Base-by-base conservation (phyloP, 805 yeast genomes). In the Saccharomyces mikatae region DNA sequence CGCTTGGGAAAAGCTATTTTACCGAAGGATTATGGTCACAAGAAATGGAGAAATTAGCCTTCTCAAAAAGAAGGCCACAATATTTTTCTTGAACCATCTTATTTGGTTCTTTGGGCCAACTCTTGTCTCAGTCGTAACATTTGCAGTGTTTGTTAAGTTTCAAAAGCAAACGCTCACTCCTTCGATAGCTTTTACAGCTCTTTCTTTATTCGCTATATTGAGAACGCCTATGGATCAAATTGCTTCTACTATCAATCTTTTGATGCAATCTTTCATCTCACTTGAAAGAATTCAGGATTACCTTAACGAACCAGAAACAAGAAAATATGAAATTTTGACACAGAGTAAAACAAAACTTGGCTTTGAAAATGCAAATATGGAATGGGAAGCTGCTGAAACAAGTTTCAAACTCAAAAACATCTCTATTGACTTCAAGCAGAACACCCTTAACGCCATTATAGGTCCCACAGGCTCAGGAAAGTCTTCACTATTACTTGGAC, bases 401-500 rank as follows among this genome's bases (percentile, higher is more conserved):
- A 49, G 86, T 63, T 90, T 90, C 76, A 84, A 81, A 66, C 76
- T 90, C 62, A 80, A 87, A 62, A 84, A 89, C 64, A 66, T 90
- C 48, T 74, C 83, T 60, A 71, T 89, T 56, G 74, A 75, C 26
- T 90, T 89, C 72, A 76, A 76, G 57, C 71, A 75, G 26, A 89
- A 86, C 13, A 82, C 85, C 62, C 74, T 90, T 62, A 89, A 87
- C 60, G 87, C 89, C 17, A 76, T 89, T 57, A 79, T 87, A 61
- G 97, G 97, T 26, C 84, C 95, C 13, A 90, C 96, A 22, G 97
- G 97, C 55, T 70, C 91, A 1, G 97, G 97, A 67, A 89, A 89
- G 69, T 84, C 95, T 5, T 89, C 96, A 0, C 71, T 90, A 59
- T 74, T 90, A 56, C 74, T 89, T 73, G 97, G 96, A 11, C 74